phyloP scores from a whole-genome alignment of 1,284 basidiomycete genomes.

The Sphagnurus paluster region DNA sequence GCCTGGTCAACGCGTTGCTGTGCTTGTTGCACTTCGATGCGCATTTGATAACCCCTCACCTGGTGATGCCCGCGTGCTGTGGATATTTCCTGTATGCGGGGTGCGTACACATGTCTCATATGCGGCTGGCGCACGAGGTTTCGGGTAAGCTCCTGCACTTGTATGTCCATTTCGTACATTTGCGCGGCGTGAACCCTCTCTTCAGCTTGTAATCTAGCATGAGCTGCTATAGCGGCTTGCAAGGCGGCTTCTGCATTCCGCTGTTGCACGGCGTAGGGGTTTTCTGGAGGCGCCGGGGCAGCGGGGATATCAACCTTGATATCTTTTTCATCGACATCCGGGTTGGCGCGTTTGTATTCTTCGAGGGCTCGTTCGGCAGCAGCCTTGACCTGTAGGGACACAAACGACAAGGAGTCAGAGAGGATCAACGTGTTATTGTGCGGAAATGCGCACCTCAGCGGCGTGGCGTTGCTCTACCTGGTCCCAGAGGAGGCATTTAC shows the following conservation, averaged over 20 bases:
- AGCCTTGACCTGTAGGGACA: conserved; percentile 53
- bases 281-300: conserved; percentile 20
- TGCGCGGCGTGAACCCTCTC: not conserved
- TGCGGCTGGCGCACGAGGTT: not conserved
- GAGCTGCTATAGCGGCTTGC: conserved; percentile 3
- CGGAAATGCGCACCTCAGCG: conserved; percentile 55
- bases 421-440: too few relatives aligned
- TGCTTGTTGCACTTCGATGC: conserved; percentile 1
- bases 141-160: not conserved
- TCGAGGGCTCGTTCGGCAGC: conserved; percentile 67
- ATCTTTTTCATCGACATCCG: conserved; percentile 54
- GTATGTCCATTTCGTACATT: not conserved
- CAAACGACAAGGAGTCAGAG: not conserved
- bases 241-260: conserved; percentile 10
- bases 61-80: conserved; percentile 2
- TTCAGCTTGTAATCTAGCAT: not conserved
- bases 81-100: not conserved
- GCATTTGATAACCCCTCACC: conserved; percentile 8
- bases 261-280: not conserved
- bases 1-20: not conserved
- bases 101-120: conserved; percentile 2
- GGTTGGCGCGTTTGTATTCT: conserved; percentile 55
- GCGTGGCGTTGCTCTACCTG: conserved; percentile 60
- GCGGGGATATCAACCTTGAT: conserved; percentile 57
- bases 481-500: conserved; percentile 74